Conservation (phyloP, 352 stramenopile species). For the Phytophthora vignae region DNA sequence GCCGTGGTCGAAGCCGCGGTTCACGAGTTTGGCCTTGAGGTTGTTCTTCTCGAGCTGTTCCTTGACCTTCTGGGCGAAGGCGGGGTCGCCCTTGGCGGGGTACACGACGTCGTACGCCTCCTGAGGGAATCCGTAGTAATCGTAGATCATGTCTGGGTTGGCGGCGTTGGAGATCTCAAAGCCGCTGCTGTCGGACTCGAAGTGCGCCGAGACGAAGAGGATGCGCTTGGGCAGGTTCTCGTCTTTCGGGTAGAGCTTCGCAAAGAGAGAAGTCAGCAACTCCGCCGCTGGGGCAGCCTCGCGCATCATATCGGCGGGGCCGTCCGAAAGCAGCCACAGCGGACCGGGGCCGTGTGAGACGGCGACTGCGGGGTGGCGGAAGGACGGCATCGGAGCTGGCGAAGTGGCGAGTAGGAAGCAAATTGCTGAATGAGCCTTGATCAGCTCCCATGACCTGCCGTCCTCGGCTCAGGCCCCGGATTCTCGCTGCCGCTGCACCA, state of each 20-base stretch:
- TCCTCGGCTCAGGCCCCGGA: not conserved
- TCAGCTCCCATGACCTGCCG: not conserved
- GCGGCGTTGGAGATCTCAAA: constrained; percentile 51
- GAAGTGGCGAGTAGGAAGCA: not conserved
- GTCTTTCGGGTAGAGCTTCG: constrained; percentile 28
- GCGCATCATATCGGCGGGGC: not conserved
- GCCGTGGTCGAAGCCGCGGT: constrained; percentile 89
- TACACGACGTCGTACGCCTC: constrained; percentile 88
- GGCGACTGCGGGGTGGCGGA: constrained; percentile 6
- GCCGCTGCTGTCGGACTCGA: constrained; percentile 44
- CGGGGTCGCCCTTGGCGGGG: constrained; percentile 36
- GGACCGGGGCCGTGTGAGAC: constrained; percentile 3
- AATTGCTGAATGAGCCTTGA: not conserved
- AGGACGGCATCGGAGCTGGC: not conserved
- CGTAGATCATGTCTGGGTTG: constrained; percentile 69
- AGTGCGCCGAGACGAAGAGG: constrained; percentile 87
- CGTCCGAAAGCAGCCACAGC: not conserved
- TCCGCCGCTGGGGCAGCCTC: not conserved
- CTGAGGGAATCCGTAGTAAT: constrained; percentile 88
- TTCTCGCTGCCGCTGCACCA: constrained; percentile 13
- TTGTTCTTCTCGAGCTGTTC: constrained; percentile 41
- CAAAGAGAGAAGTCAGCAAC: constrained; percentile 14
- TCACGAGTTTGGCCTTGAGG: constrained; percentile 42
- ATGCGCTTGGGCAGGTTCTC: constrained; percentile 54
- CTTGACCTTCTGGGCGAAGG: constrained; percentile 68